These are phyloP conservation scores for Inonotus obliquus DNA, from an alignment of 1,284 basidiomycete species.

Conservation along the genomic window DNA sequence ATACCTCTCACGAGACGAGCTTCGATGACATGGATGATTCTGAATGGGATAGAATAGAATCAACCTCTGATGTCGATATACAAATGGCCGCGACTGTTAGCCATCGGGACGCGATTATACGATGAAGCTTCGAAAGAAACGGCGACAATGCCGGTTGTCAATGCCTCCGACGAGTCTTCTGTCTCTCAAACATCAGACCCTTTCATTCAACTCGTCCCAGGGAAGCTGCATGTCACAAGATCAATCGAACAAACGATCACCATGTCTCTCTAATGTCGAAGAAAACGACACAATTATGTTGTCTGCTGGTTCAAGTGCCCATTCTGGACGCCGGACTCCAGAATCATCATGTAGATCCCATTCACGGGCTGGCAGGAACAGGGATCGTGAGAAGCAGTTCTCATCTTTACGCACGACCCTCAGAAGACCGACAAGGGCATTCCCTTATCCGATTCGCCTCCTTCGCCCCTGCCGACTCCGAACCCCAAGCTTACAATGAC, in stretches of 20 bases:
- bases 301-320: background rate
- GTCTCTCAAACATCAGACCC: conserved; percentile 18
- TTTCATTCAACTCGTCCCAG: conserved; percentile 23
- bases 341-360: background rate
- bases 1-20: background rate
- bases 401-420: conserved; percentile 57
- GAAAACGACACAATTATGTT: conserved; percentile 11
- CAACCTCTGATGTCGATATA: conserved; percentile 52
- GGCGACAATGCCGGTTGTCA: conserved; percentile 18
- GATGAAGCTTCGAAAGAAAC: conserved; percentile 43
- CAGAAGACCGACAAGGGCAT: conserved; percentile 29
- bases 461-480: conserved; percentile 20
- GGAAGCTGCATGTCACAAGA: conserved; percentile 9
- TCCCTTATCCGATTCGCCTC: conserved; percentile 15
- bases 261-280: conserved; percentile 18
- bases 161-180: conserved; percentile 15
- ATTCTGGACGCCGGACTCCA: conserved; percentile 3
- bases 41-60: conserved; percentile 74
- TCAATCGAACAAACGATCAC: conserved; percentile 10
- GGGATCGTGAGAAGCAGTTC: conserved; percentile 3
- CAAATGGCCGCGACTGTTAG: conserved; percentile 31
- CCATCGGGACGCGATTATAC: conserved; percentile 29
- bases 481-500: conserved; percentile 66
- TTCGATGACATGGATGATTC: conserved; percentile 43
- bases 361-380: background rate